Base-by-base conservation (phyloP, 495 filamentous ascomycete species). In the Aspergillus leporis region DNA sequence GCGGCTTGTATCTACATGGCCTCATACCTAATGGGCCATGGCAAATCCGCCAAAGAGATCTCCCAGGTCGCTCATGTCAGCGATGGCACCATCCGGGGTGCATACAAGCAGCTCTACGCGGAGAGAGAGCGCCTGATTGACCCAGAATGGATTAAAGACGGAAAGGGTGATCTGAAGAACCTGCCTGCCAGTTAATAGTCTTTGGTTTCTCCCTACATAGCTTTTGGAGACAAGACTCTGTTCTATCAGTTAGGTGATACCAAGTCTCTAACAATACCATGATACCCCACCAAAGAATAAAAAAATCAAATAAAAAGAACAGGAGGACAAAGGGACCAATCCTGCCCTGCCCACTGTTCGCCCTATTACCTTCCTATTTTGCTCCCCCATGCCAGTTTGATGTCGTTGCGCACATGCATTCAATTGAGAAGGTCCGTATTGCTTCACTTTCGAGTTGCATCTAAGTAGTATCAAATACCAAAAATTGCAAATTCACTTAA, bases 1-100 rank as follows among this genome's bases (percentile, higher is more conserved):
- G 93, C 92, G 18, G 92, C 93, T 41, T 96, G 91, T 70, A 97
- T 98, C 71, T 98, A 94, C 78, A 93, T 97, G 85, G 87, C 91
- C 8, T 91, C 90, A 0, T 83, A 91, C 67, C 78, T 97, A 21
- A 87, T 93, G 82, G 90, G 87, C 48, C 80, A 90, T 40, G 73
- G 83, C n/a, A 89, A 88, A 69, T 80, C 83, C 6, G 86, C 93
- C 41, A 94, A 93, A 72, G 89, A 96, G 54, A 96, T 98, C 61
- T 87, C 88, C 1, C 56, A 60, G 1, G 87, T 94, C 18, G 89
- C 88, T 5, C 90, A 90, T 59, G 94, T 97, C 30, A 96, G 91
- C 66, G 94, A 98, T 64, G 92, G 93, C 48, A 98, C 94, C 1
- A 97, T 98, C 61, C 90, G 93, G 49, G 92, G 90, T 49, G 92